Conservation (phyloP, 345 rosid genomes). For the Conringia planisiliqua region DNA sequence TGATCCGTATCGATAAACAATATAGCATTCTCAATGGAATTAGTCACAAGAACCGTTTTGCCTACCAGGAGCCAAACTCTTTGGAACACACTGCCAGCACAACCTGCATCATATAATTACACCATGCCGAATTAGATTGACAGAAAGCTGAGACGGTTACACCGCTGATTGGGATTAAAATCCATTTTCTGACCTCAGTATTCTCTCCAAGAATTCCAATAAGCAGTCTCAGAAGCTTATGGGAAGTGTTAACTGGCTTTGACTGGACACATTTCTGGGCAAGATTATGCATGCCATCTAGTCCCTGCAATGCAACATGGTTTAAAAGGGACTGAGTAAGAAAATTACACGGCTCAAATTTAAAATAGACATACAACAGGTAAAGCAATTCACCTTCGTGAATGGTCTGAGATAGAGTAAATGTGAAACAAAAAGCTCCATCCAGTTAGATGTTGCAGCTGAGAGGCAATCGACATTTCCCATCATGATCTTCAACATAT, state of each 20-base stretch:
- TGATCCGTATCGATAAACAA: neutral
- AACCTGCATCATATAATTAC: slow-evolving; percentile 51
- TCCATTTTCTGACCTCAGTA: slow-evolving; percentile 56
- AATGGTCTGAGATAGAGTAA: slow-evolving; percentile 81
- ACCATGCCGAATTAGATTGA: neutral
- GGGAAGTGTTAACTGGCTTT: slow-evolving; percentile 58
- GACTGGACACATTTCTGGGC: slow-evolving; percentile 80
- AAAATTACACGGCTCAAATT: neutral
- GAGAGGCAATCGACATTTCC: slow-evolving; percentile 61
- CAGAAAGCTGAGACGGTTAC: neutral
- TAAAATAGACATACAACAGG: slow-evolving; percentile 6
- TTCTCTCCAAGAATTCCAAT: slow-evolving; percentile 87
- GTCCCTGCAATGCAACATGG: slow-evolving; percentile 53
- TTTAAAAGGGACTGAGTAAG: neutral
- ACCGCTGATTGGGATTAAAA: neutral
- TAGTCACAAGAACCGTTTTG: neutral
- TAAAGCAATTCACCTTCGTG: slow-evolving; percentile 51
- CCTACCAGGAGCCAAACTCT: slow-evolving; percentile 96
- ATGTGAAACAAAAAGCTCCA: slow-evolving; percentile 79
- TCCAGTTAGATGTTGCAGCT: slow-evolving; percentile 67
- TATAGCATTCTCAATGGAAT: slow-evolving; percentile 3
- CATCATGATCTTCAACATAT: slow-evolving; percentile 81
- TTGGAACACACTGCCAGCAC: slow-evolving; percentile 89
- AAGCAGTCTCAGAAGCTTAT: slow-evolving; percentile 66
- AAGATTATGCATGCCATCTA: slow-evolving; percentile 83